These are phyloP conservation scores for Leccinum pseudoinsigne DNA, from an alignment of 1,284 basidiomycete species.

Conservation along the genomic window DNA sequence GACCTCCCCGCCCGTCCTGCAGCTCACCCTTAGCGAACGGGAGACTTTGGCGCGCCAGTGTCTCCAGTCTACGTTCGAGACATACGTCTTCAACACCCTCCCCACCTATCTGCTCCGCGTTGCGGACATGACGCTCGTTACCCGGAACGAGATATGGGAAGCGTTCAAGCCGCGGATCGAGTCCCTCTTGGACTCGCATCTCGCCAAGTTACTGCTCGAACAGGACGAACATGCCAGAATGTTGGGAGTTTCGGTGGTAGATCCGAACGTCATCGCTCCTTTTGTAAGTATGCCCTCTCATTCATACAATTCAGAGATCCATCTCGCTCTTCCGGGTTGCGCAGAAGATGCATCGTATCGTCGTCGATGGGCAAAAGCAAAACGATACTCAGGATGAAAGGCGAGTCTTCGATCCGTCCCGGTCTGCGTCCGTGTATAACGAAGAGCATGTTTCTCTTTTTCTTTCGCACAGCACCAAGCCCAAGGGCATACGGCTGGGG, in stretches of 20 bases:
- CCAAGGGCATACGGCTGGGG: too few species aligned
- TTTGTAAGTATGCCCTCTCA: too few species aligned
- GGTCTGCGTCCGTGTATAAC: too few species aligned
- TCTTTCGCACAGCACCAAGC: too few species aligned
- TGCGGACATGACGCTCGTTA: slow-evolving; percentile 23
- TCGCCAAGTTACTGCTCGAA: slow-evolving; percentile 26
- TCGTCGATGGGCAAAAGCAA: too few species aligned
- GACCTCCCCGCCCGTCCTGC: slow-evolving; percentile 14
- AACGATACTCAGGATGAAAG: too few species aligned
- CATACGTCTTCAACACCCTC: slow-evolving; percentile 27
- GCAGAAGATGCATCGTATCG: too few species aligned
- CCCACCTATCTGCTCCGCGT: slow-evolving; percentile 25
- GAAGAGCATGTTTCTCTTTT: too few species aligned
- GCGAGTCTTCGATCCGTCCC: too few species aligned
- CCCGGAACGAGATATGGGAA: slow-evolving; percentile 27
- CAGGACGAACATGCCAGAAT: slow-evolving; percentile 28
- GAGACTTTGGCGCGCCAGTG: slow-evolving; percentile 23
- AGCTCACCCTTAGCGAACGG: slow-evolving; percentile 25
- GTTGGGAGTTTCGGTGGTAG: slow-evolving; percentile 22
- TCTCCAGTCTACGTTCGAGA: slow-evolving; percentile 24
- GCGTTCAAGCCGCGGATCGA: slow-evolving; percentile 25
- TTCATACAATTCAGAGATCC: not conserved
- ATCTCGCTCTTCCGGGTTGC: too few species aligned
- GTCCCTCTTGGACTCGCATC: slow-evolving; percentile 22
- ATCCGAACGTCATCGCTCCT: too few species aligned